phyloP scores from a whole-genome alignment of 805 yeast species.

The Schwanniomyces occidentalis region DNA sequence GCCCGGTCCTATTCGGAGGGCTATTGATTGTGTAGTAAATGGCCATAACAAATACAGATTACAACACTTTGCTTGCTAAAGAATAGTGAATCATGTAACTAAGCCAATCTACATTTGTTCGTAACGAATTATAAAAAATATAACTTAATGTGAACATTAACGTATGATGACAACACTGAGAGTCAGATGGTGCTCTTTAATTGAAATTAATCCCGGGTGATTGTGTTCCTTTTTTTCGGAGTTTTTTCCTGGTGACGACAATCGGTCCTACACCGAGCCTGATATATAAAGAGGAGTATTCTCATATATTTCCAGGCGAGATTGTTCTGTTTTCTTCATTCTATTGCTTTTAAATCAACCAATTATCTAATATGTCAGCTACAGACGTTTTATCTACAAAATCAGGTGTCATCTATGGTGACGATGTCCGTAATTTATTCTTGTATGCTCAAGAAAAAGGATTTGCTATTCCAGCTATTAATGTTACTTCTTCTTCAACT shows the following conservation, averaged over 20 bases:
- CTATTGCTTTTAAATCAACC: too few relatives aligned
- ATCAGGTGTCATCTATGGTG: constrained; percentile 98
- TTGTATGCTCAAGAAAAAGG: constrained; percentile 90
- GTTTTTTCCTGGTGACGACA: constrained; percentile 9
- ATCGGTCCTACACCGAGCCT: constrained; percentile 1
- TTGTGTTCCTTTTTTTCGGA: constrained; percentile 8
- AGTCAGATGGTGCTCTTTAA: constrained; percentile 3
- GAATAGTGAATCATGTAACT: too few relatives aligned
- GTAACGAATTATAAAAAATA: too few relatives aligned
- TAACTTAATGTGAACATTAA: too few relatives aligned
- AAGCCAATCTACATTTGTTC: too few relatives aligned
- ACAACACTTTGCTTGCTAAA: too few relatives aligned
- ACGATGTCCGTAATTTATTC: constrained; percentile 85
- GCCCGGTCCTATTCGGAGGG: too few relatives aligned
- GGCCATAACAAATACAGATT: too few relatives aligned
- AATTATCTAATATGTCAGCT: constrained; percentile 47
- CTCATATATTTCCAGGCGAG: too few relatives aligned
- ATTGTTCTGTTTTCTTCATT: too few relatives aligned
- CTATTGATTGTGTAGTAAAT: too few relatives aligned
- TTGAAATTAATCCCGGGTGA: constrained; percentile 11
- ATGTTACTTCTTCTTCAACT: constrained; percentile 96
- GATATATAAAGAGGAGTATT: constrained; percentile 9
- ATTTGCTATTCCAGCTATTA: constrained; percentile 97
- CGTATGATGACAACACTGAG: too few relatives aligned
- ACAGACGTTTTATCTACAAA: constrained; percentile 82